Evolutionary conservation across 2,329 filamentous ascomycete species (phyloP).

Genomic region (Beauveria pseudobassiana): DNA sequence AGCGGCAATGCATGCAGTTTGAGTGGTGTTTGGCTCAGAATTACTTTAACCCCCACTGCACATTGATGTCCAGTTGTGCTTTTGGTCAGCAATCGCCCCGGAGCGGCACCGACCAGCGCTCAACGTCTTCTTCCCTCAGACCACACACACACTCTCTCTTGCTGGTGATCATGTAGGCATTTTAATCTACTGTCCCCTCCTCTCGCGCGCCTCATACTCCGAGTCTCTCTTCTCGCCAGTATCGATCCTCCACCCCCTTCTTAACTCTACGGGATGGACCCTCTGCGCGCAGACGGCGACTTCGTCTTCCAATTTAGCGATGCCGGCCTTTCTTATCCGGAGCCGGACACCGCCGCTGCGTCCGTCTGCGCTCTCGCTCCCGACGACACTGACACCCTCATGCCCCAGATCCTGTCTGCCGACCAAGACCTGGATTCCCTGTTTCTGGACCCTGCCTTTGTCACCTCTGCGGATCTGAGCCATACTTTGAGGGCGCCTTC

Average conservation of each 20-base stretch:
- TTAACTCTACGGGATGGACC: not conserved
- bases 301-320: slow-evolving; percentile 3
- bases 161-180: slow-evolving; percentile 1
- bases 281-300: not conserved
- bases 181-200: not conserved
- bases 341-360: not conserved
- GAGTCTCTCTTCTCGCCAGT: not conserved
- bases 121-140: not conserved
- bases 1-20: too few species aligned
- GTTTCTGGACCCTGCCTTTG: slow-evolving; percentile 1
- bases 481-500: not conserved
- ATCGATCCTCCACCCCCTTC: not conserved
- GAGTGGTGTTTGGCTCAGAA: too few species aligned
- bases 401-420: not conserved
- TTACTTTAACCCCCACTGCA: too few species aligned
- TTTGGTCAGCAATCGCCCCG: not conserved
- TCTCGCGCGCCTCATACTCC: not conserved
- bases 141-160: not conserved
- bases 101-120: not conserved
- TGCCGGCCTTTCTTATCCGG: not conserved
- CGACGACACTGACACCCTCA: not conserved
- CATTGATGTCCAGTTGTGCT: too few species aligned
- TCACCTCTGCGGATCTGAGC: not conserved
- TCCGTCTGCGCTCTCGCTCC: not conserved
- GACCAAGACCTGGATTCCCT: not conserved